These are phyloP conservation scores for Crepidotus sp. DNA, from an alignment of 1,284 basidiomycete genomes.

Conservation along the genomic window DNA sequence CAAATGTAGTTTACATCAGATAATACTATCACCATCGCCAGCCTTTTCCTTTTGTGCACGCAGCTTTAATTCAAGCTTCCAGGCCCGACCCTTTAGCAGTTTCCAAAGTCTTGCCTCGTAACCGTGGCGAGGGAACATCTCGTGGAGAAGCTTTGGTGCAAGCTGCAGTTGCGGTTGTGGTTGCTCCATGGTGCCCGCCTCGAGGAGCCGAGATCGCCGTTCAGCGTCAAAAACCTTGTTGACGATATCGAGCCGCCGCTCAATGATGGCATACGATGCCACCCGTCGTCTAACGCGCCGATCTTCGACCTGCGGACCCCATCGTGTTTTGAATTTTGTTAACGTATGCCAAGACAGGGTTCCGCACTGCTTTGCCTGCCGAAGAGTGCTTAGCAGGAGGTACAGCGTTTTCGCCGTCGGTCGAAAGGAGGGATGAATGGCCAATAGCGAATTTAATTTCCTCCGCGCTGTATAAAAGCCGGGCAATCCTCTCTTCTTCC, in stretches of 20 bases:
- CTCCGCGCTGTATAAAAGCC: constrained; percentile 31
- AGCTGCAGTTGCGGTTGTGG: neutral
- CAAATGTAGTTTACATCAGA: constrained; percentile 10
- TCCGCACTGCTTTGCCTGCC: constrained; percentile 38
- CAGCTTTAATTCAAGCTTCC: constrained; percentile 14
- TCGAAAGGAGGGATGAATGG: constrained; percentile 36
- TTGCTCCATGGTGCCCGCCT: constrained; percentile 3
- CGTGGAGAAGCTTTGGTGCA: constrained; percentile 19
- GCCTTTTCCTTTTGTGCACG: neutral
- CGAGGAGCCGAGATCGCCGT: constrained; percentile 20
- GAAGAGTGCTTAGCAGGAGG: constrained; percentile 46
- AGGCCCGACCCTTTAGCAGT: constrained; percentile 21
- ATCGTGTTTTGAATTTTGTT: constrained; percentile 38
- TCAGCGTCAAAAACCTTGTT: constrained; percentile 28
- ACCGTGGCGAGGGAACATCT: constrained; percentile 24
- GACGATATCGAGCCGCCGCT: constrained; percentile 47
- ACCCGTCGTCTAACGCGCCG: constrained; percentile 50
- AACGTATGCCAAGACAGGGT: constrained; percentile 41
- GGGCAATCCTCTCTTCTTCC: constrained; percentile 28
- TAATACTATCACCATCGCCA: constrained; percentile 7
- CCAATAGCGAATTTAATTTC: constrained; percentile 36
- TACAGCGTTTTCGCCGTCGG: constrained; percentile 58
- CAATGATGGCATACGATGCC: constrained; percentile 47
- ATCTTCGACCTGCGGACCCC: constrained; percentile 48
- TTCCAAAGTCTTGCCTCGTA: constrained; percentile 28